Base-by-base conservation (phyloP, 345 rosid species). In the Bruguiera parviflora region DNA sequence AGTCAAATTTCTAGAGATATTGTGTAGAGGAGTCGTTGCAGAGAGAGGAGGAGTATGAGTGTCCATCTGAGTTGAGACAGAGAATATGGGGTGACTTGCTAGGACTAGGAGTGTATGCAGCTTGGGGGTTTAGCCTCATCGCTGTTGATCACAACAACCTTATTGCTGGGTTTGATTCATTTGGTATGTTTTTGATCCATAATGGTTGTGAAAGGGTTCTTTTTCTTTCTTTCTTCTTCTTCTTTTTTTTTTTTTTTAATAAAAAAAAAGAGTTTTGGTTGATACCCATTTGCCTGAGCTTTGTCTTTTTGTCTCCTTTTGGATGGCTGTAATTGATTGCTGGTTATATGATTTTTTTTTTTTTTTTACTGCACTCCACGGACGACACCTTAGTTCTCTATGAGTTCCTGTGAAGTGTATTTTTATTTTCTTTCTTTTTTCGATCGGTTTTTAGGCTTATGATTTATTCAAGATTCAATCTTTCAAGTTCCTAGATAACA, bases 21-120 rank as follows among this genome's bases (percentile, higher is more conserved):
- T 82, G 70, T 79, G 83, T 76, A 35, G 57, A 53, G 32, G 58
- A 67, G 68, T 56, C 67, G 29, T 61, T 73, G 78, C 70, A 77
- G 84, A 73, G 60, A 79, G 75, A 79, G 75, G 70, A 65, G 80
- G 69, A 64, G 64, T 64, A 55, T 65, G 24, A 63, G 53, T 5
- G 52, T 61, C 19, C 31, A 21, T 63, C 69, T 53, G 58, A 29
- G 75, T 32, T 69, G 31, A 39, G 63, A 56, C 67, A 60, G 74
- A 71, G 80, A 76, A 73, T 70, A 84, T 75, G 90, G 82, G 87
- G 79, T 89, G 86, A 85, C 71, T 43, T 15, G 4, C 49, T 43
- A 13, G 49, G 49, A 43, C 57, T 27, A 10, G 68, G 71, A 73
- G 25, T 58, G 69, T 64, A 29, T 74, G 87, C 86, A 61, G 89